phyloP scores from a whole-genome alignment of 1,284 basidiomycete genomes.

The Cryptococcus sp. region DNA sequence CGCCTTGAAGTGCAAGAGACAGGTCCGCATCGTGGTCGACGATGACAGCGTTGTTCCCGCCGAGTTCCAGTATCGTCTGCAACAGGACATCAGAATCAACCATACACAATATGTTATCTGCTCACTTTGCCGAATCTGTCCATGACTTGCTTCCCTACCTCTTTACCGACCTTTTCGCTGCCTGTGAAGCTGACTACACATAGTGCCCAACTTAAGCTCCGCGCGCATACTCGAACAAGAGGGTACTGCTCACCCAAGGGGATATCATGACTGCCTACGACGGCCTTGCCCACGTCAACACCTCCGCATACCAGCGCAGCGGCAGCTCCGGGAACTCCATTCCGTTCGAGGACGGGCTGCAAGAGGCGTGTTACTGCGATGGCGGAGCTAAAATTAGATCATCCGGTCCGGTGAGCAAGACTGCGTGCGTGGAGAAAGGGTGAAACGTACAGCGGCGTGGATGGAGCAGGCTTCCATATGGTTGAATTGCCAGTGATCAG shows the following conservation, averaged over 20 bases:
- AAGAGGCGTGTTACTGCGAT: constrained; percentile 87
- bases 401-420: constrained; percentile 27
- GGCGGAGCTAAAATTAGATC: constrained; percentile 44
- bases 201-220: no score
- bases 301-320: constrained; percentile 81
- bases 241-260: constrained; percentile 59
- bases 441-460: constrained; percentile 69
- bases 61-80: constrained; percentile 80
- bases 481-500: constrained; percentile 89
- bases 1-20: constrained; percentile 72
- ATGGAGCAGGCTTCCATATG: constrained; percentile 91
- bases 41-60: constrained; percentile 91
- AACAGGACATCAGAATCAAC: not conserved
- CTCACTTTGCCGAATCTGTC: constrained; percentile 47
- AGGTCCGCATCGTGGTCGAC: constrained; percentile 93
- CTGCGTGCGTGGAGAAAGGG: not conserved
- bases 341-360: constrained; percentile 73
- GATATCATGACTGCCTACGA: constrained; percentile 72
- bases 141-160: constrained; percentile 82
- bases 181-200: constrained; percentile 83
- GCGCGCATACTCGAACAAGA: no score
- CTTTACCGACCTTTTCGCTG: constrained; percentile 79
- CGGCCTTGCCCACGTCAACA: constrained; percentile 72
- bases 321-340: constrained; percentile 78
- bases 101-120: not conserved